A percentile compares a stretch with the other conserved stretches of the same genome.
These are phyloP conservation scores for Azolla pinnata DNA, from an alignment of 75 land plant species.

Conservation along the genomic window DNA sequence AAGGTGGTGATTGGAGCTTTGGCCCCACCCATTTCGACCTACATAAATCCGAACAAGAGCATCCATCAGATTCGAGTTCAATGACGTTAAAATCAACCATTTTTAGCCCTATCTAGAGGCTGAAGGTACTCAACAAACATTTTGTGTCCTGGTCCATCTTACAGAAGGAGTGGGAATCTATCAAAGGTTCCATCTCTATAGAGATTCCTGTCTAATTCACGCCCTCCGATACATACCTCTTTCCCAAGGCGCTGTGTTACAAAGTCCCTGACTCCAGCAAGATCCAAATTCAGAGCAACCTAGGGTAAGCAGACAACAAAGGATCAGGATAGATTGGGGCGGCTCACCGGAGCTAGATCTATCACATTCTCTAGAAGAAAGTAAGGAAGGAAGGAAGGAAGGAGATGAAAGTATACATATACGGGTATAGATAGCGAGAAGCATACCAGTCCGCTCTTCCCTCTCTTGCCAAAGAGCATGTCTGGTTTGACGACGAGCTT, in stretches of 20 bases:
- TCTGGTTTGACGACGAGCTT: constrained; percentile 49
- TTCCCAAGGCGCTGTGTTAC: constrained; percentile 60
- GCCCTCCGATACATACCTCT: constrained; percentile 58
- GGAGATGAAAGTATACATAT: not conserved
- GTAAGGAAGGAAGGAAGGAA: too few species aligned
- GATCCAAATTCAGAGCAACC: constrained; percentile 65
- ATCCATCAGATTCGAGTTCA: not conserved
- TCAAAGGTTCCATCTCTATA: too few species aligned
- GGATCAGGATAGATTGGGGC: not conserved
- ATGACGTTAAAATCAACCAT: not conserved
- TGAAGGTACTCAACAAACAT: too few species aligned
- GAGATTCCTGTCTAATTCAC: too few species aligned
- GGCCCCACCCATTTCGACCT: constrained; percentile 85
- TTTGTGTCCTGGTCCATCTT: too few species aligned
- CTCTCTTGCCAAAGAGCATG: constrained; percentile 48
- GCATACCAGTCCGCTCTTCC: constrained; percentile 45
- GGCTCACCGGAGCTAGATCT: not conserved
- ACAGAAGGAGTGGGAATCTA: too few species aligned
- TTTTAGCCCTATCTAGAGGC: not conserved
- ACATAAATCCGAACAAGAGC: not conserved
- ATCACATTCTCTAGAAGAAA: too few species aligned
- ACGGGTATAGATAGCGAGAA: too few species aligned
- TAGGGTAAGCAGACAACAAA: constrained; percentile 1
- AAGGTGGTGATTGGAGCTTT: constrained; percentile 78
- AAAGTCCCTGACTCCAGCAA: constrained; percentile 60